Conservation (phyloP, 2,329 filamentous ascomycete species). For the Venturia effusa region DNA sequence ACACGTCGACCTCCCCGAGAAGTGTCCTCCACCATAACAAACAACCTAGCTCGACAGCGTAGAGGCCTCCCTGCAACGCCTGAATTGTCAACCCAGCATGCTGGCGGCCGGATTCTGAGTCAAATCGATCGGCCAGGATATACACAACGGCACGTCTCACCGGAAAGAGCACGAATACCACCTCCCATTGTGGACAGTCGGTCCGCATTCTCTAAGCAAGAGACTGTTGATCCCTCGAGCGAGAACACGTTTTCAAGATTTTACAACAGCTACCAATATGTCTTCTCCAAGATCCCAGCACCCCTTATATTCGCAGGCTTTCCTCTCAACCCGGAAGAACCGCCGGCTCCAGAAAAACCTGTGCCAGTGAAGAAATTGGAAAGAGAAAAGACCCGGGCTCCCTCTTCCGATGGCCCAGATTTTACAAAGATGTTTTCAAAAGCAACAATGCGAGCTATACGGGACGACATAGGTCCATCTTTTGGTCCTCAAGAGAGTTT, state of each 20-base stretch:
- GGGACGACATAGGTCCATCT: slow-evolving; percentile 50
- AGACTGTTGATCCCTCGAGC: slow-evolving; percentile 19
- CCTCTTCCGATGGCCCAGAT: slow-evolving; percentile 46
- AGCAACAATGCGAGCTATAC: slow-evolving; percentile 70
- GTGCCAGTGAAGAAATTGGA: slow-evolving; percentile 10
- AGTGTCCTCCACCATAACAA: slow-evolving; percentile 72
- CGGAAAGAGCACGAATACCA: slow-evolving; percentile 8
- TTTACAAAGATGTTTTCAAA: slow-evolving; percentile 75
- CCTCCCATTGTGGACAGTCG: slow-evolving; percentile 19
- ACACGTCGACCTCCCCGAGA: slow-evolving; percentile 48
- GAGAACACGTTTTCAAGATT: slow-evolving; percentile 84
- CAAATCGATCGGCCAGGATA: slow-evolving; percentile 9
- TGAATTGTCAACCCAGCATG: slow-evolving; percentile 56
- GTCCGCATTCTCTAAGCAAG: slow-evolving; percentile 18
- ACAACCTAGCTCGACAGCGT: slow-evolving; percentile 56
- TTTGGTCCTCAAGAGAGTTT: slow-evolving; percentile 57
- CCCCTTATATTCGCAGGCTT: slow-evolving; percentile 88
- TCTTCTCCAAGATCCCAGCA: slow-evolving; percentile 81
- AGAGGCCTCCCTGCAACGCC: slow-evolving; percentile 9
- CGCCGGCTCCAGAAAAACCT: slow-evolving; percentile 14
- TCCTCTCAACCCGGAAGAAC: slow-evolving; percentile 45
- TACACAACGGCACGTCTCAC: slow-evolving; percentile 7
- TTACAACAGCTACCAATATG: slow-evolving; percentile 80
- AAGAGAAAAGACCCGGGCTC: slow-evolving; percentile 19
- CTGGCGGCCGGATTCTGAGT: slow-evolving; percentile 50